Evolutionary conservation across 23 red algal genomes (phyloP), one percentile per base, ranked within the genome.

Genomic region (Cyanidiococcus yangmingshanensis): DNA sequence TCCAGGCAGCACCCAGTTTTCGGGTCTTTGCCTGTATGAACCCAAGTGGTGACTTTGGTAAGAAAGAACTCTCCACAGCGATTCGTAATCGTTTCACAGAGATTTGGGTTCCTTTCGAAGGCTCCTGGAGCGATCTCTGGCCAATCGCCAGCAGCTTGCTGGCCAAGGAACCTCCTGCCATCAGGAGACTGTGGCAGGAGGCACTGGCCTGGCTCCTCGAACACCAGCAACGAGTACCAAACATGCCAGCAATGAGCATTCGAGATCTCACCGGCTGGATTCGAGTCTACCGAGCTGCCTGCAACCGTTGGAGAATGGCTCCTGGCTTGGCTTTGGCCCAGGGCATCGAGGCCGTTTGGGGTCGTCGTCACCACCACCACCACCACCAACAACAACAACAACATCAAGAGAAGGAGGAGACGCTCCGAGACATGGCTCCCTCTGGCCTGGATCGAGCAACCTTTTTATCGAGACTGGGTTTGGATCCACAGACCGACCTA

Each of bases 11-110:
- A n/a, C 1, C 77, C 2, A 67, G 21, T 27, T 97, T 97, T 58
- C 81, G 82, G 36, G 76, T 89, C 39, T 68, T 91, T 24, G 93
- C 88, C 15, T 89, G 87, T 2, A 97, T 97, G 93, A 97, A 97
- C 80, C 93, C 93, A 1, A 88, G 88, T 17, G 87, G 93, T 37
- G 93, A 97, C 39, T 97, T 79, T 41, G 93, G 93, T 30, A 97
- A 97, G 82, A 89, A 87, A 57, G 93, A 97, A 68, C 89, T 90
- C 37, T 97, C 93, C 15, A 80, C 86, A 0, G 93, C 93, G 27
- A 68, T 97, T n/a, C 82, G 89, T 68, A 97, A 90, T 83, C 85
- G 93, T 39, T 88, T 90, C 18, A 97, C 93, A 24, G 93, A 97
- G 71, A 57, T 91, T 40, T 97, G 93, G 93, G 79, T 90, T 36